Conservation (phyloP, 352 stramenopile species). For the Phytophthora lateralis region DNA sequence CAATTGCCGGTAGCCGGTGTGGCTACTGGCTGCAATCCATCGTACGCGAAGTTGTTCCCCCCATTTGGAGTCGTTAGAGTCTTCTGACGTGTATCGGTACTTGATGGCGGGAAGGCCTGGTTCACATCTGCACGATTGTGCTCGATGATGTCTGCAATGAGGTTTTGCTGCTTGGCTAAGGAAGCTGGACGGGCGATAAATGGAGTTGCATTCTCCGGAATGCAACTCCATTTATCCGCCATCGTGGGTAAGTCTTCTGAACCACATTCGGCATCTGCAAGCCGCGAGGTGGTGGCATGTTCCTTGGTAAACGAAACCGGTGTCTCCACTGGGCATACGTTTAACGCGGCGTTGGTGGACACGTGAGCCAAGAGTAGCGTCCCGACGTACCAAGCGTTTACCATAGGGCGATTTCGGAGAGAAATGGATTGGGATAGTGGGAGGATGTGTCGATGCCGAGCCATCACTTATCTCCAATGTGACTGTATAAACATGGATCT, state of each 20-base stretch:
- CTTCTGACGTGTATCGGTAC: conserved; percentile 3
- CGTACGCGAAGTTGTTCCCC: conserved; percentile 1
- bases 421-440: neutral
- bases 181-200: conserved; percentile 6
- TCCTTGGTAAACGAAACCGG: neutral
- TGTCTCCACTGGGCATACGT: neutral
- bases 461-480: neutral
- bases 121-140: neutral
- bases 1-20: conserved; percentile 26
- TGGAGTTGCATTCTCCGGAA: conserved; percentile 9
- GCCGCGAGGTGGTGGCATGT: neutral
- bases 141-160: conserved; percentile 10
- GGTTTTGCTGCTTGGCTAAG: conserved; percentile 4
- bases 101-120: conserved; percentile 1
- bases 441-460: neutral
- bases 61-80: conserved; percentile 7
- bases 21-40: conserved; percentile 4
- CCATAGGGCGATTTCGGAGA: conserved; percentile 2
- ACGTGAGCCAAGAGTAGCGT: conserved; percentile 2
- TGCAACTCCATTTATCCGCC: too few species aligned
- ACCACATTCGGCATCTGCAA: neutral
- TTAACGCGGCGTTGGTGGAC: neutral
- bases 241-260: neutral
- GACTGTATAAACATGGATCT: neutral
- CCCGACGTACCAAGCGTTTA: conserved; percentile 7